Base-by-base conservation (phyloP, 208 protist genomes). In the Vickermania spadyakhi region DNA sequence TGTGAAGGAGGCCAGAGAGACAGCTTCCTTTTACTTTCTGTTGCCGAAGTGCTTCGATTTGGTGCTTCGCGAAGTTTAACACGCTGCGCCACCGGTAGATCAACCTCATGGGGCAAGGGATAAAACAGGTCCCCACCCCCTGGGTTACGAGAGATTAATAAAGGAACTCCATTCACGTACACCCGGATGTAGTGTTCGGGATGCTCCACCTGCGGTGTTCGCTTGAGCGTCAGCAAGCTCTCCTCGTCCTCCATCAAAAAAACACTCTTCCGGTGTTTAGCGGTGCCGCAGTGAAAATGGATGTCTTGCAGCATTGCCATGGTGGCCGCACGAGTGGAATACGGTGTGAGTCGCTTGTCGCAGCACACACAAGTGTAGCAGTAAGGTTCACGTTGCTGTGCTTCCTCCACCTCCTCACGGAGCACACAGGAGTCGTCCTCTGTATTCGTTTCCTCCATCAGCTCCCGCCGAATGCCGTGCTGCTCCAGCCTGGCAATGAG, bases 321-420 rank as follows among this genome's bases (percentile, higher is more conserved):
- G 0, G 72, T 81, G 0, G 85, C 76, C 0, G 83, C 56, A 25
- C 14, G 28, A 0, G 54, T 62, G 13, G 63, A 77, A 28, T 77
- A 62, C 2, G 30, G 58, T 1, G 83, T 89, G 2, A 95, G 79
- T 3, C 70, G 71, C 41, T 83, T 36, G 65, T 91, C 84, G 42
- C 89, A 95, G 1, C 82, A 81, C 0, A 91, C 81, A 65, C 89
- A 95, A 28, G 86, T 62, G 66, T 95, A 95, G 62, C 89, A 93
- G 67, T 91, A 86, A 3, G 83, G 74, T 18, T 61, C 72, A 11
- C 89, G 82, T n/a, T n/a, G n/a, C n/a, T n/a, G n/a, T n/a, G n/a
- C n/a, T 21, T 25, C 49, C 25, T 79, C 66, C 2, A 56, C 57
- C 22, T 58, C 31, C 1, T 25, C 26, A n/a, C 26, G 18, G 5